Evolutionary conservation across 345 rosid genomes (phyloP), one percentile per base, ranked within the genome.

Genomic region (Gossypium sturtianum): DNA sequence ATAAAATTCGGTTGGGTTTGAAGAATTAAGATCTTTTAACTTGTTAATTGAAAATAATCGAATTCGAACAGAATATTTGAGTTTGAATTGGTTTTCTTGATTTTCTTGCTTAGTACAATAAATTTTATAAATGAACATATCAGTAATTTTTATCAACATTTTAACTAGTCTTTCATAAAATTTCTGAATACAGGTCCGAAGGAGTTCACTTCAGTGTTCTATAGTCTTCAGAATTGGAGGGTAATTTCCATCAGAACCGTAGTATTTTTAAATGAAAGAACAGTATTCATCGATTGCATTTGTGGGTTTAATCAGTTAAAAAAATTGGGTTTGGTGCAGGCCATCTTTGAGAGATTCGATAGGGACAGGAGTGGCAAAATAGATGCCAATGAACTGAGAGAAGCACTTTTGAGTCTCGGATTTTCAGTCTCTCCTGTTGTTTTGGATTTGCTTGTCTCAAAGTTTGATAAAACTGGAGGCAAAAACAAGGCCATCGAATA

Each of bases 201-300:
- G 84, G 99, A 95, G 75, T 92, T 95, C 83, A 81, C 82, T 61
- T 73, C 84, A 19, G 85, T 95, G 78, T 95, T 92, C 77, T 93
- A 92, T 83, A 92, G 98, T 83, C 97, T 94, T 38, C 99, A 94
- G 84, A 91, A 68, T 73, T 94, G 99, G 99, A 87, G 98, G 90
- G 99, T 95, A 79, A 83, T 83, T 61, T 72, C 61, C 17, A 10
- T 8, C 3, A 49, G 20, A 62, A 38, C 61, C 2, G n/a, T 41
- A 66, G 41, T n/a, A 56, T 61, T 71, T 10, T 4, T 17, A 16
- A 34, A 17, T 53, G 20, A 19, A 53, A 53, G 13, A 22, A 20
- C 7, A 0, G 0, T 12, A 20, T 23, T 22, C 13, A 9, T 19
- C 22, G 17, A 43, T 72, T 22, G 49, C 45, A 5, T 29, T 29